phyloP scores from a whole-genome alignment of 805 yeast species.

The Teunomyces gatunensis region DNA sequence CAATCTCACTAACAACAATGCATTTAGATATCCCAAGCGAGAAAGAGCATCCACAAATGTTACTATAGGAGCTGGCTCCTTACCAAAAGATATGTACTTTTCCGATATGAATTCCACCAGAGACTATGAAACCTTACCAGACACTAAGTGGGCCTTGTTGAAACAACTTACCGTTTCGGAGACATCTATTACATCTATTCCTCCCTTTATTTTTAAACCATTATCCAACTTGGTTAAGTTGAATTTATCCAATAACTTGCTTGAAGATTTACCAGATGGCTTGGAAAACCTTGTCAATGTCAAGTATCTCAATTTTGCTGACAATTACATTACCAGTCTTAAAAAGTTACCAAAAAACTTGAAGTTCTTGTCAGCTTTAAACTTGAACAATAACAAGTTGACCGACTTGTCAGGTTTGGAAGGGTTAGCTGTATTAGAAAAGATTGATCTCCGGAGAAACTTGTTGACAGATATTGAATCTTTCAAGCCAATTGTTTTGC shows the following conservation, averaged over 20 bases:
- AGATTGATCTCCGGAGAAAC: constrained; percentile 54
- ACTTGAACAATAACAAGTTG: constrained; percentile 49
- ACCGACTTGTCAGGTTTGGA: constrained; percentile 45
- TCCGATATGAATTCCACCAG: constrained; percentile 9
- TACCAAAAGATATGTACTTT: constrained; percentile 17
- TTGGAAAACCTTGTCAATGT: constrained; percentile 46
- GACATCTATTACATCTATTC: constrained; percentile 37
- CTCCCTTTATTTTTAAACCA: constrained; percentile 37
- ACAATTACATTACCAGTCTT: constrained; percentile 37
- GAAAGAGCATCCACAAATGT: constrained; percentile 22
- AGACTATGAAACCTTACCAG: constrained; percentile 27
- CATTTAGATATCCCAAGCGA: constrained; percentile 23
- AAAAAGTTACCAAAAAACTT: constrained; percentile 34
- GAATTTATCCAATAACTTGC: constrained; percentile 54
- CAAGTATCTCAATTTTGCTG: constrained; percentile 45
- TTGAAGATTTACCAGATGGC: constrained; percentile 52
- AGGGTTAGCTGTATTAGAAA: constrained; percentile 41
- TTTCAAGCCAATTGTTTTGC: constrained; percentile 36
- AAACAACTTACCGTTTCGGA: constrained; percentile 42
- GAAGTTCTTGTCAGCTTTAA: constrained; percentile 41
- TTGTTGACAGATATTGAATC: constrained; percentile 30
- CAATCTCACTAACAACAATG: constrained; percentile 13
- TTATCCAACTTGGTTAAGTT: constrained; percentile 41
- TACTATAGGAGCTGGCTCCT: constrained; percentile 26
- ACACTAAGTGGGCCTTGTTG: constrained; percentile 38